Conservation (phyloP, 257 asterid genomes). For the Penstemon davidsonii region DNA sequence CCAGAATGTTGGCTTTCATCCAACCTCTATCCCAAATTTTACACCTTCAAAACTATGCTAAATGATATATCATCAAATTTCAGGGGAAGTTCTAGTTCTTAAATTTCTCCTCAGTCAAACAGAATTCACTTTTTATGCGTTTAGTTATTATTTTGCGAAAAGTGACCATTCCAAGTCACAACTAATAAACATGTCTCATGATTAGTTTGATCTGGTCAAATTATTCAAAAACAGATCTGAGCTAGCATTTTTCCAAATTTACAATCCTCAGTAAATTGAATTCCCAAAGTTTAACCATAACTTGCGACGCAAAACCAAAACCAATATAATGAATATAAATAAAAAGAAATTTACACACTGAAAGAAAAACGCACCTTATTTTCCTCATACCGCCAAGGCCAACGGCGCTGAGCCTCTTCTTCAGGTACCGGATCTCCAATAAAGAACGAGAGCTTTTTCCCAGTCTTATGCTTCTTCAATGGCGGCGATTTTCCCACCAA, state of each 20-base stretch:
- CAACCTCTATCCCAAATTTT: background rate
- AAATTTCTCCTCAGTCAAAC: background rate
- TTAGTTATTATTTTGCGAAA: background rate
- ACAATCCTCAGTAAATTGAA: background rate
- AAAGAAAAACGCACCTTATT: slow-evolving; percentile 31
- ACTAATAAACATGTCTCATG: background rate
- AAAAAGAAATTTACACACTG: slow-evolving; percentile 5
- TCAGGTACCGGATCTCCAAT: slow-evolving; percentile 40
- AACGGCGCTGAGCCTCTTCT: slow-evolving; percentile 46
- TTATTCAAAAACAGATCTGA: background rate
- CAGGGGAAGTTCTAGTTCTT: background rate
- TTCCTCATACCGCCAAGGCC: slow-evolving; percentile 45
- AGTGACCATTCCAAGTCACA: background rate
- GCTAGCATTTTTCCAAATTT: background rate
- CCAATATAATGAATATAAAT: background rate
- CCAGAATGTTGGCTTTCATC: too few relatives aligned
- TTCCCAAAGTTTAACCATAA: background rate
- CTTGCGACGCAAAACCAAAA: background rate
- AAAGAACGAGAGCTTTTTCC: slow-evolving; percentile 32
- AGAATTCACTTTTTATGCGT: background rate
- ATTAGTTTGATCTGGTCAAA: background rate
- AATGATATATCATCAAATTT: background rate
- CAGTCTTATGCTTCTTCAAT: slow-evolving; percentile 34
- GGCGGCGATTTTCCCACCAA: slow-evolving; percentile 29
- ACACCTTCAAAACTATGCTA: background rate